These are phyloP conservation scores for Apiospora pterosperma DNA, from an alignment of 2,329 filamentous ascomycete genomes.

Conservation along the genomic window DNA sequence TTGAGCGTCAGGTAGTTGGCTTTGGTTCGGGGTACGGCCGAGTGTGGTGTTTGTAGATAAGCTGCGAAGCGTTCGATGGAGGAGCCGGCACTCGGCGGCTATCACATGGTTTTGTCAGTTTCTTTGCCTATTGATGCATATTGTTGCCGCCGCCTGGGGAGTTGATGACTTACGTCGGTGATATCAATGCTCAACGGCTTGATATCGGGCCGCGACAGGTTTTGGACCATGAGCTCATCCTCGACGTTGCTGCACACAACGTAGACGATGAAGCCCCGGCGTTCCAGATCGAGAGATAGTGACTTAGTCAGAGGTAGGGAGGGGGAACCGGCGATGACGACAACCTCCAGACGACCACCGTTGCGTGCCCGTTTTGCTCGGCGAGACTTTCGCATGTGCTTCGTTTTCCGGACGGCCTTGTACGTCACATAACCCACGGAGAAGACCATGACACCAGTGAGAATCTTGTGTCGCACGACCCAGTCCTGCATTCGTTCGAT, in stretches of 20 bases:
- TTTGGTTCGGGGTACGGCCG: conserved; percentile 71
- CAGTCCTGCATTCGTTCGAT: conserved; percentile 64
- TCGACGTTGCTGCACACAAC: conserved; percentile 82
- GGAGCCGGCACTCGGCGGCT: conserved; percentile 66
- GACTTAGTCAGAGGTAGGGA: conserved; percentile 80
- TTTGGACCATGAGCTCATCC: conserved; percentile 76
- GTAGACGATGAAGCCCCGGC: conserved; percentile 90
- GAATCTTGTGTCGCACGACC: conserved; percentile 68
- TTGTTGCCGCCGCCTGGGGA: neutral
- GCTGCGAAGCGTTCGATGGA: conserved; percentile 70
- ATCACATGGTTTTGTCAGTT: conserved; percentile 14
- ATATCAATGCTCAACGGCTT: conserved; percentile 80
- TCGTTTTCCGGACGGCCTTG: conserved; percentile 44
- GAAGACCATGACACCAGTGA: conserved; percentile 68
- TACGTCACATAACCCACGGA: conserved; percentile 65
- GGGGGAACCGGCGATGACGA: conserved; percentile 84
- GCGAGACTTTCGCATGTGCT: conserved; percentile 63
- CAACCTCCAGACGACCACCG: conserved; percentile 82
- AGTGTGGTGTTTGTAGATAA: conserved; percentile 70
- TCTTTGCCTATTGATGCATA: neutral
- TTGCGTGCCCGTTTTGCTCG: conserved; percentile 76
- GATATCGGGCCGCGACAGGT: conserved; percentile 76
- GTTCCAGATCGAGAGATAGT: conserved; percentile 80
- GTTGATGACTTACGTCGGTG: conserved; percentile 58
- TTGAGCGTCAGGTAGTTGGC: conserved; percentile 74